Evolutionary conservation across 78 protist genomes (phyloP).

Genomic region (Speleostelium caveatum): DNA sequence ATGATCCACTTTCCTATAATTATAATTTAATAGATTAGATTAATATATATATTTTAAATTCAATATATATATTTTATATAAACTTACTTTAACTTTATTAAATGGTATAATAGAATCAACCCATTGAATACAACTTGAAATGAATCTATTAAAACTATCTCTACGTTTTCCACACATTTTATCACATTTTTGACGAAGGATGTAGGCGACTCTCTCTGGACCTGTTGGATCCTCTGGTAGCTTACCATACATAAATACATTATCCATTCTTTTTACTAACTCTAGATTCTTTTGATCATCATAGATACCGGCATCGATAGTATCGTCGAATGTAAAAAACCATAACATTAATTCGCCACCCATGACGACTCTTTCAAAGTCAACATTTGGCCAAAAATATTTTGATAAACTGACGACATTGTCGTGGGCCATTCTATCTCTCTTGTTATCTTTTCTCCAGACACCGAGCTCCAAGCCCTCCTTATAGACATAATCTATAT

Average conservation of each 20-base stretch:
- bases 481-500: constrained; percentile 51
- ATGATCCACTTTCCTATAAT: constrained; percentile 9
- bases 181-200: constrained; percentile 36
- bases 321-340: constrained; percentile 73
- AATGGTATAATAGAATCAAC: constrained; percentile 70
- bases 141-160: constrained; percentile 68
- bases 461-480: constrained; percentile 52
- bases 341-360: constrained; percentile 75
- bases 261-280: constrained; percentile 40
- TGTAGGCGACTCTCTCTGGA: constrained; percentile 53
- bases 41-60: background rate
- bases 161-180: constrained; percentile 56
- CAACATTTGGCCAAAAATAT: constrained; percentile 72
- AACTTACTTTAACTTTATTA: constrained; percentile 34
- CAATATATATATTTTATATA: background rate
- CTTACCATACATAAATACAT: constrained; percentile 48
- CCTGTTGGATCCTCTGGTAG: constrained; percentile 39
- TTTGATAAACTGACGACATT: constrained; percentile 51
- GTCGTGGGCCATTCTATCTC: constrained; percentile 53
- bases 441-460: constrained; percentile 60
- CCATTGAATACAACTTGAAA: constrained; percentile 75
- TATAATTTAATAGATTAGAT: background rate
- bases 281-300: constrained; percentile 29
- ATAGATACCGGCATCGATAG: constrained; percentile 48
- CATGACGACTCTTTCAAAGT: constrained; percentile 53